Conservation (phyloP, 1,284 basidiomycete species). For the Ganoderma resinaceum region DNA sequence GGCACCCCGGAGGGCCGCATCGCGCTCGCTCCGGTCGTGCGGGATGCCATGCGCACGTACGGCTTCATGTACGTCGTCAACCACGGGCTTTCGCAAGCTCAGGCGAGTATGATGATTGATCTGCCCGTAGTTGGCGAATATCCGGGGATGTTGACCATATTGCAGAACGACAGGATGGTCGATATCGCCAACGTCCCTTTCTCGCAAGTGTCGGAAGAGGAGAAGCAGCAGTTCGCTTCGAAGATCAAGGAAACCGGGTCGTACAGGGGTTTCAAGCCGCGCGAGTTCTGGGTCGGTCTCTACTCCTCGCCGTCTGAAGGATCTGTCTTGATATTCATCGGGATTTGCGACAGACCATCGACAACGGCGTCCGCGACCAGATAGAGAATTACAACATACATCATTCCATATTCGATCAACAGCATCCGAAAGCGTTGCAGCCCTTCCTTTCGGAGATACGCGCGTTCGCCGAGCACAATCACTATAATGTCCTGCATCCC, state of each 20-base stretch:
- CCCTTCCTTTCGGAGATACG: slow-evolving; percentile 68
- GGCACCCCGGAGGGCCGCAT: slow-evolving; percentile 52
- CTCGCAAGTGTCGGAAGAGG: slow-evolving; percentile 55
- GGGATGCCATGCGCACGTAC: slow-evolving; percentile 62
- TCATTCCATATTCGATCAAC: slow-evolving; percentile 49
- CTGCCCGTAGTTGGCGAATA: no score
- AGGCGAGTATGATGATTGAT: no score
- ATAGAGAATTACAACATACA: slow-evolving; percentile 62
- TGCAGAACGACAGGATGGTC: slow-evolving; percentile 53
- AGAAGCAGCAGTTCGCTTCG: slow-evolving; percentile 61
- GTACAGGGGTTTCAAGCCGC: slow-evolving; percentile 66
- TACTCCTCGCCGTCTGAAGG: no score
- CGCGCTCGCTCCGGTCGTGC: slow-evolving; percentile 55
- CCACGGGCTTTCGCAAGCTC: slow-evolving; percentile 55
- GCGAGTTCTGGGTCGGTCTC: slow-evolving; percentile 64
- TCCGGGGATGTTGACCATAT: not conserved
- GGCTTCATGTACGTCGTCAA: slow-evolving; percentile 71
- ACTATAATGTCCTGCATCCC: slow-evolving; percentile 57
- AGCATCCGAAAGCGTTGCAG: slow-evolving; percentile 54
- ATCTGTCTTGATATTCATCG: no score
- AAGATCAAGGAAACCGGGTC: slow-evolving; percentile 58
- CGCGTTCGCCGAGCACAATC: slow-evolving; percentile 57
- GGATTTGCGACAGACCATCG: slow-evolving; percentile 48
- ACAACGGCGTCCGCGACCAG: slow-evolving; percentile 64
- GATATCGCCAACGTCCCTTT: slow-evolving; percentile 72